These are phyloP conservation scores for Pleurotus citrinopileatus DNA, from an alignment of 768 basidiomycete species.

Conservation along the genomic window DNA sequence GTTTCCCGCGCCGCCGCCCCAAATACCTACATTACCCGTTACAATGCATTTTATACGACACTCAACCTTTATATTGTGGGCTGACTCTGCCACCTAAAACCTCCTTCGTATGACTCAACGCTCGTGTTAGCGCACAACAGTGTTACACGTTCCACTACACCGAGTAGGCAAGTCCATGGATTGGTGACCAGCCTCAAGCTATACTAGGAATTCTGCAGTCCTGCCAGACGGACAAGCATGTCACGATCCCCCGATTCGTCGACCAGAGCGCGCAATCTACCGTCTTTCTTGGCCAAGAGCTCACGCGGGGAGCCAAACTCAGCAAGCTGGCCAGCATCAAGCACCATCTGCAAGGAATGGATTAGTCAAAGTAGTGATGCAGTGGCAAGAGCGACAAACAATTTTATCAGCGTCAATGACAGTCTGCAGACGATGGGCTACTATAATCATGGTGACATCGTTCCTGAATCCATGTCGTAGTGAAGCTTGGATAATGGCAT, in stretches of 20 bases:
- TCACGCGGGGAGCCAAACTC: conserved; percentile 53
- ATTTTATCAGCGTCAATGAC: conserved; percentile 66
- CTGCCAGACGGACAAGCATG: conserved; percentile 41
- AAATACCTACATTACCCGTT: too few species aligned
- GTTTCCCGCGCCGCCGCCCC: too few species aligned
- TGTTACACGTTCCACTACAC: too few species aligned
- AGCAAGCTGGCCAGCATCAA: conserved; percentile 56
- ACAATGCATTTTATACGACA: too few species aligned
- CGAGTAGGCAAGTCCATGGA: too few species aligned
- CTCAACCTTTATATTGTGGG: too few species aligned
- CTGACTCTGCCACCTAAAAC: too few species aligned
- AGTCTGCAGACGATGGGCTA: conserved; percentile 70
- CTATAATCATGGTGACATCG: conserved; percentile 60
- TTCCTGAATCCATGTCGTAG: conserved; percentile 61
- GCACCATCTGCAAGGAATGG: conserved; percentile 35
- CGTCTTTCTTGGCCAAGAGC: conserved; percentile 50
- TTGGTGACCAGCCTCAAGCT: too few species aligned
- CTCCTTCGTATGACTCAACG: too few species aligned
- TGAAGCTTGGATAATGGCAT: conserved; percentile 53
- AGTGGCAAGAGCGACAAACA: conserved; percentile 27
- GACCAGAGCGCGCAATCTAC: conserved; percentile 50
- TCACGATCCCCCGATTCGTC: conserved; percentile 56
- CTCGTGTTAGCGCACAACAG: too few species aligned
- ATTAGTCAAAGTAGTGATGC: conserved; percentile 10
- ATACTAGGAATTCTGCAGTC: not conserved